A percentile compares a stretch with the other conserved stretches of the same genome.
These are phyloP conservation scores for Tricholoma bakamatsutake DNA, from an alignment of 768 basidiomycete species.

Conservation along the genomic window DNA sequence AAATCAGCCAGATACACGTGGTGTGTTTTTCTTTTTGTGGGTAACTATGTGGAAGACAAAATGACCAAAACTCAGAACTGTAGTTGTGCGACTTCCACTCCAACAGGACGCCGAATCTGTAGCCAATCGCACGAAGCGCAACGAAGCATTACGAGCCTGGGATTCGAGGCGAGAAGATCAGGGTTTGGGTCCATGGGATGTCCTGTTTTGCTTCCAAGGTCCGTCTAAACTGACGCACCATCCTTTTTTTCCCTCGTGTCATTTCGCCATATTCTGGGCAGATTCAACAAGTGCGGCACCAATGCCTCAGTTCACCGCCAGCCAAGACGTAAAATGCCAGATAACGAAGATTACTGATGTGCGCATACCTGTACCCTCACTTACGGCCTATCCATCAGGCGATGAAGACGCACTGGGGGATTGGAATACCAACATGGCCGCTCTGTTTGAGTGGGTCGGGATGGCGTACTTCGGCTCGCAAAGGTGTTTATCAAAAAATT, in stretches of 20 bases:
- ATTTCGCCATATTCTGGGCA: background rate
- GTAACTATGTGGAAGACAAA: background rate
- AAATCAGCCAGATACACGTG: slow-evolving; percentile 38
- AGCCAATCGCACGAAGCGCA: slow-evolving; percentile 30
- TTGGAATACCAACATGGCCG: slow-evolving; percentile 38
- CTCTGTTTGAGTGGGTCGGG: slow-evolving; percentile 69
- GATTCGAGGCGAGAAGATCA: slow-evolving; percentile 34
- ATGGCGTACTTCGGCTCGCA: slow-evolving; percentile 64
- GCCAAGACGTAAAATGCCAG: slow-evolving; percentile 20
- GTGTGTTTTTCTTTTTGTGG: slow-evolving; percentile 27
- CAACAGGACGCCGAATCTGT: slow-evolving; percentile 32
- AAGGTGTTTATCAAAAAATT: slow-evolving; percentile 33
- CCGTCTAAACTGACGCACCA: background rate
- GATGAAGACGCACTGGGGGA: slow-evolving; percentile 38
- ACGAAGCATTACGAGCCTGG: slow-evolving; percentile 41
- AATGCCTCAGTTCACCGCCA: slow-evolving; percentile 10
- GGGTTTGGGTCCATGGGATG: slow-evolving; percentile 37
- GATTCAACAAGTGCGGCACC: slow-evolving; percentile 18
- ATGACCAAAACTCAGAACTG: background rate
- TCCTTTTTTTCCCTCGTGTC: background rate
- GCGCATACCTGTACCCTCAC: slow-evolving; percentile 32
- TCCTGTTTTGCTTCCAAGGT: slow-evolving; percentile 33
- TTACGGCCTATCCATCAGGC: slow-evolving; percentile 22
- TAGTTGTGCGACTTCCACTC: slow-evolving; percentile 46
- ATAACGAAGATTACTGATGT: slow-evolving; percentile 26